Evolutionary conservation across 208 protist species (phyloP).

Genomic region (Leishmania martiniquensis): DNA sequence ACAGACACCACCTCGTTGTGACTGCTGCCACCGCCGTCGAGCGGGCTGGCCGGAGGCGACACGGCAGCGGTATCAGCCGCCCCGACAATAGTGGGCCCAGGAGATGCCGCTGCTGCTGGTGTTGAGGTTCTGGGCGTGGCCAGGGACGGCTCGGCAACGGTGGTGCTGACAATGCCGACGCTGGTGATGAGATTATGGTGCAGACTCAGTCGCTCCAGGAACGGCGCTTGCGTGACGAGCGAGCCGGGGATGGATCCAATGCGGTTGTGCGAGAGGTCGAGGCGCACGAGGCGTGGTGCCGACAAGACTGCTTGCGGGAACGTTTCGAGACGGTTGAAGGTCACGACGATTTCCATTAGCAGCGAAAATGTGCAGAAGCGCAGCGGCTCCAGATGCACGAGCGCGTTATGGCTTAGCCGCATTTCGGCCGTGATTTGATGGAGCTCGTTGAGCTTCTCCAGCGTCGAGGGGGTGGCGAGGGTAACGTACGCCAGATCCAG

Average conservation of each 20-base stretch:
- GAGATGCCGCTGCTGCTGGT: not conserved
- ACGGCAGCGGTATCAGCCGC: not conserved
- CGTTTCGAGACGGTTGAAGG: conserved; percentile 49
- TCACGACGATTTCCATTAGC: conserved; percentile 63
- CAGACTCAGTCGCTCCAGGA: conserved; percentile 66
- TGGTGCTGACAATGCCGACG: conserved; percentile 34
- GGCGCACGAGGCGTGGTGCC: conserved; percentile 53
- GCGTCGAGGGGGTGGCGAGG: conserved; percentile 9
- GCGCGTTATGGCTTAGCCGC: conserved; percentile 46
- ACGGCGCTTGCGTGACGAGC: conserved; percentile 30
- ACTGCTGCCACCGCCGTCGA: not conserved
- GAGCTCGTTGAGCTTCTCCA: conserved; percentile 37
- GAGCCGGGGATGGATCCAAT: conserved; percentile 54
- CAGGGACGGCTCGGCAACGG: not conserved
- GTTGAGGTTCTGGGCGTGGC: not conserved
- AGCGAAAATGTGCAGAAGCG: conserved; percentile 44
- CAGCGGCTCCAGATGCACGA: conserved; percentile 32
- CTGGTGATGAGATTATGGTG: conserved; percentile 64
- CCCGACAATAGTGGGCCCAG: not conserved
- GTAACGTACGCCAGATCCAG: conserved; percentile 19
- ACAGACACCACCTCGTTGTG: conserved; percentile 34
- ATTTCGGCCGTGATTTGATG: conserved; percentile 26
- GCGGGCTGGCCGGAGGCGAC: not conserved
- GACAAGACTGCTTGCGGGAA: conserved; percentile 70
- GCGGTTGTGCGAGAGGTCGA: conserved; percentile 79